These are phyloP conservation scores for Herpetospermum pedunculosum DNA, from an alignment of 306 rosid genomes.

Conservation along the genomic window DNA sequence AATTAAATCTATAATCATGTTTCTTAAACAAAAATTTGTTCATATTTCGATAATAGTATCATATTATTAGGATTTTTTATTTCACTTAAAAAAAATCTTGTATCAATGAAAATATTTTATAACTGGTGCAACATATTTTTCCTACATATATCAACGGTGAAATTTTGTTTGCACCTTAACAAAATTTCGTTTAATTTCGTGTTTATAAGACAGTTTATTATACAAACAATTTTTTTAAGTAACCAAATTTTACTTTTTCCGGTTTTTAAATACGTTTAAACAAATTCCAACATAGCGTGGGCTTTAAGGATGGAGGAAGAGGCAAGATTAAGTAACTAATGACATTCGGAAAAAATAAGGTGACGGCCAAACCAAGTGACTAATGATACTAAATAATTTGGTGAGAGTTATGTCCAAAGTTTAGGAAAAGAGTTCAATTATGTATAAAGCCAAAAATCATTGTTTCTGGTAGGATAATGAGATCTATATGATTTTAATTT, in stretches of 20 bases:
- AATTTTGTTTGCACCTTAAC: too few relatives aligned
- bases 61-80: not conserved
- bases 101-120: too few relatives aligned
- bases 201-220: too few relatives aligned
- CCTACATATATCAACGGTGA: too few relatives aligned
- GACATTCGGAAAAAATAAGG: not conserved
- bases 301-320: not conserved
- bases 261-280: too few relatives aligned
- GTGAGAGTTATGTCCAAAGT: not conserved
- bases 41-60: not conserved
- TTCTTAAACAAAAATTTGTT: not conserved
- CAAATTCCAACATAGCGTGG: not conserved
- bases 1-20: too few relatives aligned
- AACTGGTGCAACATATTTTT: too few relatives aligned
- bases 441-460: not conserved
- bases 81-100: too few relatives aligned
- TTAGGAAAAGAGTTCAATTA: not conserved
- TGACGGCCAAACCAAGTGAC: constrained; percentile 5
- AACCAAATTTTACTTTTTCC: too few relatives aligned
- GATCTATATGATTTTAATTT: not conserved
- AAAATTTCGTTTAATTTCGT: too few relatives aligned
- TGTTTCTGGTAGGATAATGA: not conserved
- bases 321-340: not conserved
- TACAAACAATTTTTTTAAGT: too few relatives aligned
- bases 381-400: not conserved